Conservation (phyloP, 2,329 filamentous ascomycete species). For the Trichoderma semiorbis region DNA sequence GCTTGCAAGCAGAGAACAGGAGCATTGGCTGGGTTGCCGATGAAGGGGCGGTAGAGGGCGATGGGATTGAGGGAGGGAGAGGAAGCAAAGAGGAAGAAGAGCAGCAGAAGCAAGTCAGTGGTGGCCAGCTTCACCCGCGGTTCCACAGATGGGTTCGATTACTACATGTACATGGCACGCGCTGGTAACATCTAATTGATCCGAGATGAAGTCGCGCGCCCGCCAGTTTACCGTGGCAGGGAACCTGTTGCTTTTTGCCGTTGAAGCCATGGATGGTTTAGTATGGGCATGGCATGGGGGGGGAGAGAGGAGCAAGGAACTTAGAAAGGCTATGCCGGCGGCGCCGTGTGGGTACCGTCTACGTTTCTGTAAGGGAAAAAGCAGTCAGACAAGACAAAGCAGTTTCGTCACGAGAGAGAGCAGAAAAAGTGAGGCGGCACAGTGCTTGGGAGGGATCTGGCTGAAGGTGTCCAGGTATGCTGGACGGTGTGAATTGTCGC, state of each 20-base stretch:
- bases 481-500: conserved; percentile 20
- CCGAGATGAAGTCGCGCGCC: conserved; percentile 25
- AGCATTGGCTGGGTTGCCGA: background rate
- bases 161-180: background rate
- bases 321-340: conserved; percentile 14
- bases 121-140: conserved; percentile 6
- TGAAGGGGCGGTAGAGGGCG: background rate
- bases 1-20: background rate
- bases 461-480: background rate
- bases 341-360: conserved; percentile 12
- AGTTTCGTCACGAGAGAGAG: conserved; percentile 1
- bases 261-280: conserved; percentile 6
- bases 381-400: background rate
- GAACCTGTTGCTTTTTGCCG: conserved; percentile 21
- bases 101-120: background rate
- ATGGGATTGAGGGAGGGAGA: background rate
- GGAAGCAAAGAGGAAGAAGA: background rate
- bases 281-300: background rate
- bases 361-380: background rate
- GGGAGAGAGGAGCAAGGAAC: conserved; percentile 8
- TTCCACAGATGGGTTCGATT: conserved; percentile 18
- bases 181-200: conserved; percentile 7
- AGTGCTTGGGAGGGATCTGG: conserved; percentile 8
- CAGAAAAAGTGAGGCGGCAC: background rate
- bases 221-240: conserved; percentile 24